Evolutionary conservation across 176 grass and related monocot species (phyloP).

Genomic region (Oropetium thomaeum): DNA sequence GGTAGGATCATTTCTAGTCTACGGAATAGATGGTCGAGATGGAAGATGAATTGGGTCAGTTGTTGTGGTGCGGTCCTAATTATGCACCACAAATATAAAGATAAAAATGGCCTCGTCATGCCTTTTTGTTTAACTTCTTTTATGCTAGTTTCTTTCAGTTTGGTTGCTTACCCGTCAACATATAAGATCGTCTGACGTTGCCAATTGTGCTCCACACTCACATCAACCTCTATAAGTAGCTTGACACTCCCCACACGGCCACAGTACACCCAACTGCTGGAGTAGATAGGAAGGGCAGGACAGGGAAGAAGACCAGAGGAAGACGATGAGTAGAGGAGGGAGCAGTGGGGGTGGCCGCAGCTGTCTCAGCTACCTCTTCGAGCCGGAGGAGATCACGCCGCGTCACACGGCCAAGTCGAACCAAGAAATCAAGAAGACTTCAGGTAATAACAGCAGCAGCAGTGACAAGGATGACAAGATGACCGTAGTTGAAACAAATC

Average conservation of each 20-base stretch:
- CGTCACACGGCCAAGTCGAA: not conserved
- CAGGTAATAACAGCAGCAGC: not conserved
- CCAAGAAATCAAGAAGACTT: slow-evolving; percentile 18
- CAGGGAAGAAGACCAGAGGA: not conserved
- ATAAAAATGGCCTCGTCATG: not conserved
- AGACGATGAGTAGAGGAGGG: slow-evolving; percentile 62
- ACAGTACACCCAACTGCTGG: slow-evolving; percentile 6
- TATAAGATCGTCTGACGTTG: not conserved
- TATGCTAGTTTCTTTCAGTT: not conserved
- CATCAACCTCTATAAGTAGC: slow-evolving; percentile 38
- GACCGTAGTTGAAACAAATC: not conserved
- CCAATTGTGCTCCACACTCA: slow-evolving; percentile 14
- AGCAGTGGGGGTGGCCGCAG: not conserved
- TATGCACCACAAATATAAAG: not conserved
- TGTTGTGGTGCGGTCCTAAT: not conserved
- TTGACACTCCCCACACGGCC: no score
- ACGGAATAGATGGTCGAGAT: not conserved
- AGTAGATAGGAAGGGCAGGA: not conserved
- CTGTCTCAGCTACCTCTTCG: not conserved
- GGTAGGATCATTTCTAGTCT: not conserved
- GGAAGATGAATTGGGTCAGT: not conserved
- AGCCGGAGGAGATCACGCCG: slow-evolving; percentile 9
- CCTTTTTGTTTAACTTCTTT: not conserved
- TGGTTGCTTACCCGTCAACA: not conserved
- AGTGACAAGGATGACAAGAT: not conserved